Conservation (phyloP, 2,329 filamentous ascomycete species). For the Xylariaceae sp. region DNA sequence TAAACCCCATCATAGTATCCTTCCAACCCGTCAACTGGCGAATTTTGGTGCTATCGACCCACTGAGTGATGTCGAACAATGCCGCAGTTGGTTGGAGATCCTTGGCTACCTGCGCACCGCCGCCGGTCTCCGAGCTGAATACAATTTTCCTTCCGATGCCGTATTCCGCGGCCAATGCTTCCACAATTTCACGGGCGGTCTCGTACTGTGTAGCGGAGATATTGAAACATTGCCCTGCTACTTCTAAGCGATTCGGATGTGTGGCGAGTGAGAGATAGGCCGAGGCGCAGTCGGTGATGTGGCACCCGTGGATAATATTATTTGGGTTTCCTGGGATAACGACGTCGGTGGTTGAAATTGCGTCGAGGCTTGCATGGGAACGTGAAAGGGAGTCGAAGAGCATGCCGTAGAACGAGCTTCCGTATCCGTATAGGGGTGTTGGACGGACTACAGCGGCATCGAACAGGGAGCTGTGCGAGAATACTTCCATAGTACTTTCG, state of each 20-base stretch:
- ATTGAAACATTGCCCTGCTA: conserved; percentile 44
- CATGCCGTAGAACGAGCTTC: conserved; percentile 43
- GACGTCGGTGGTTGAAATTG: conserved; percentile 22
- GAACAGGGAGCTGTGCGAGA: conserved; percentile 39
- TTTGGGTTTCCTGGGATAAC: conserved; percentile 34
- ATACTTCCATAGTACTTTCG: conserved; percentile 32
- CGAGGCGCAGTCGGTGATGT: conserved; percentile 49
- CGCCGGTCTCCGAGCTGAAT: conserved; percentile 17
- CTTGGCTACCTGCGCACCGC: conserved; percentile 1
- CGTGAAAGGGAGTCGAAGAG: conserved; percentile 35
- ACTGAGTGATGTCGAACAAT: conserved; percentile 39
- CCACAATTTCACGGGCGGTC: conserved; percentile 39
- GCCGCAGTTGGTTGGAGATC: conserved; percentile 18
- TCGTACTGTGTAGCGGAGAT: conserved; percentile 45
- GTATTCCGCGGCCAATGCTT: conserved; percentile 41
- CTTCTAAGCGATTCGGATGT: conserved; percentile 29
- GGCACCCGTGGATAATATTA: conserved; percentile 44
- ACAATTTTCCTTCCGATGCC: conserved; percentile 17
- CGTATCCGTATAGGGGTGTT: conserved; percentile 46
- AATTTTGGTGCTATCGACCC: conserved; percentile 43
- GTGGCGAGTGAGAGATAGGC: conserved; percentile 46
- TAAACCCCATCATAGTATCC: conserved; percentile 37
- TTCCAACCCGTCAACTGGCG: conserved; percentile 40
- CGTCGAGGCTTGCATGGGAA: background rate
- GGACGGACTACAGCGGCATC: conserved; percentile 44